phyloP scores from a whole-genome alignment of 2,329 filamentous ascomycete species.

The Parascedosporium putredinis region DNA sequence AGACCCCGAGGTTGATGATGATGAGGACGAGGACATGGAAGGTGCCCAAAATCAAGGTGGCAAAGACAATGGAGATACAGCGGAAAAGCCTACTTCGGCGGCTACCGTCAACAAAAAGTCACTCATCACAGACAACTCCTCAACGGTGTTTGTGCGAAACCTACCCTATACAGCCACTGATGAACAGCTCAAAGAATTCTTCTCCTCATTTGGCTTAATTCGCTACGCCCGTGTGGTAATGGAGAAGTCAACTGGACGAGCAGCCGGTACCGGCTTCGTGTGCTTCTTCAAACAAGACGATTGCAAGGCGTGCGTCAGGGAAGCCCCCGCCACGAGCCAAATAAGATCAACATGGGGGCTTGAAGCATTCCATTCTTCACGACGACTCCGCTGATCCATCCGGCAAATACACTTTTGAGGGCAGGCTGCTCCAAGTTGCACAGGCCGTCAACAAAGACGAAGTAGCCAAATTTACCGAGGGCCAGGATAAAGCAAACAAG shows the following conservation, averaged over 20 bases:
- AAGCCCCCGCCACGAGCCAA: constrained; percentile 52
- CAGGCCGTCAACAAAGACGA: constrained; percentile 77
- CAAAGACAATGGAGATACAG: no score
- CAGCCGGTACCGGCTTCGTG: constrained; percentile 88
- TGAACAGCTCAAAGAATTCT: constrained; percentile 72
- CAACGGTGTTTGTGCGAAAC: constrained; percentile 87
- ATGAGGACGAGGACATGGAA: constrained; percentile 29
- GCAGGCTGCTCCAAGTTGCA: constrained; percentile 73
- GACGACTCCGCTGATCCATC: constrained; percentile 72
- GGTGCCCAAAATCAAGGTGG: constrained; percentile 34
- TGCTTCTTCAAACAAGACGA: constrained; percentile 76
- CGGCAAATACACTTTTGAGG: constrained; percentile 83
- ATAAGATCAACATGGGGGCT: constrained; percentile 16
- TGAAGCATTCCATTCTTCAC: constrained; percentile 76
- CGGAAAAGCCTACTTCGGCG: no score
- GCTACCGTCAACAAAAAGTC: constrained; percentile 24
- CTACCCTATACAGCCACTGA: constrained; percentile 83
- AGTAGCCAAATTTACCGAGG: constrained; percentile 59
- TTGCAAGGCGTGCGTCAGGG: constrained; percentile 63
- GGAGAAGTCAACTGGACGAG: constrained; percentile 73
- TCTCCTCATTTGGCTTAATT: constrained; percentile 75
- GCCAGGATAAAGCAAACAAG: constrained; percentile 64
- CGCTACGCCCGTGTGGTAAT: constrained; percentile 87
- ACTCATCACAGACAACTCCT: constrained; percentile 50
- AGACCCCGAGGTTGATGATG: constrained; percentile 40